Conservation (phyloP, 164 flowering plant genomes). For the Aristolochia contorta region DNA sequence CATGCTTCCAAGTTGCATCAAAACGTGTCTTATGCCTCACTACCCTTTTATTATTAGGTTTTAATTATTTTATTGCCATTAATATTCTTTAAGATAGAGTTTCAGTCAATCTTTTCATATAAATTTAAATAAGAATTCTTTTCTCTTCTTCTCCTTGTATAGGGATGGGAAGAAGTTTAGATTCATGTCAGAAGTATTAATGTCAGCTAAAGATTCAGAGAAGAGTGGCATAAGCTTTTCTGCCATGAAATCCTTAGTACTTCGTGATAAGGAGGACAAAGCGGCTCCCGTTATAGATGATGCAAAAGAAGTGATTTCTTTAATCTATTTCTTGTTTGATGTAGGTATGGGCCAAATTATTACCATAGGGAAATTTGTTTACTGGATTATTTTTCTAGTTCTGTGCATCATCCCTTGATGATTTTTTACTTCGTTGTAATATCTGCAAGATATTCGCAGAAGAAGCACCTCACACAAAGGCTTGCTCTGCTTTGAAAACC, state of each 20-base stretch:
- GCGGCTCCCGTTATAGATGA: slow-evolving; percentile 31
- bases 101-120: too few species aligned
- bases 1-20: not conserved
- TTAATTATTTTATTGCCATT: not conserved
- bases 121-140: too few species aligned
- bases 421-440: slow-evolving; percentile 61
- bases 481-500: slow-evolving; percentile 24
- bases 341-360: slow-evolving; percentile 40
- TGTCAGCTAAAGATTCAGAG: slow-evolving; percentile 60
- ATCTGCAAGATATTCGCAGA: slow-evolving; percentile 87
- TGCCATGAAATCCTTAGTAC: slow-evolving; percentile 75
- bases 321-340: slow-evolving; percentile 45
- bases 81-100: not conserved
- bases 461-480: slow-evolving; percentile 38
- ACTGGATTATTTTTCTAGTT: slow-evolving; percentile 5
- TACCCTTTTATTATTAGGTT: not conserved
- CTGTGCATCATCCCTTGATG: slow-evolving; percentile 30
- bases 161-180: slow-evolving; percentile 54
- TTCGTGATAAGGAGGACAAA: slow-evolving; percentile 82
- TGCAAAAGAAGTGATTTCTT: slow-evolving; percentile 42
- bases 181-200: slow-evolving; percentile 62
- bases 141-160: slow-evolving; percentile 5
- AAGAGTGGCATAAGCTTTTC: slow-evolving; percentile 68
- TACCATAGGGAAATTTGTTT: not conserved
- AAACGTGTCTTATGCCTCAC: not conserved